Evolutionary conservation across 305 asterid genomes (phyloP), one percentile per base, ranked within the genome.

Genomic region (Rubia tinctorum): DNA sequence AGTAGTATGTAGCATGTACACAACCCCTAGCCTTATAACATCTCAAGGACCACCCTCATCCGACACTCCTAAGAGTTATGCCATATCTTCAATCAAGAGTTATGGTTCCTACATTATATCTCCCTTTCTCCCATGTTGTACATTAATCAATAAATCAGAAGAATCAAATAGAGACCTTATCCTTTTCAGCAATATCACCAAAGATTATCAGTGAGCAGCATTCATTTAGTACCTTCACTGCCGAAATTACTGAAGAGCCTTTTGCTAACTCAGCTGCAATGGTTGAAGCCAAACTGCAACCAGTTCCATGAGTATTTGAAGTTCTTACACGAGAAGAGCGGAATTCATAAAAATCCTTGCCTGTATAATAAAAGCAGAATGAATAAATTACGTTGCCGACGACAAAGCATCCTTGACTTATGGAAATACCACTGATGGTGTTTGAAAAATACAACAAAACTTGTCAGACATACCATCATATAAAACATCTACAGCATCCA

Each of bases 211-310:
- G 6, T 20, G 8, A 71, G 62, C 7, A 20, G 25, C 37, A 18
- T n/a, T 55, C 55, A 71, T 51, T 37, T 55, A 37, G 37, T 71
- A 94, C 98, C 98, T 90, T 88, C 72, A 94, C 76, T 81, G 99
- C 98, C 80, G 88, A 82, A 82, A 82, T 75, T 79, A 94, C 80
- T 71, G 94, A 79, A 78, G 87, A 87, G 45, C 97, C 99, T 78
- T 79, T 94, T 64, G 99, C 97, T 68, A 94, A 85, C 87, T 92
- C 99, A 71, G 99, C 98, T 62, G 99, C 98, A 79, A 94, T 88
- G 63, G 86, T 73, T 63, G 99, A 87, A 43, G 99, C 98, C 87
- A 94, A 78, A 42, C 93, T 94, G 77, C 98, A 94, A 74, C 99
- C 99, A 80, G 99, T 94, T 86, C 98, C 99, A 84, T 94, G 99